phyloP scores from a whole-genome alignment of 169 alveolate species.

The Cryptosporidium ubiquitum region DNA sequence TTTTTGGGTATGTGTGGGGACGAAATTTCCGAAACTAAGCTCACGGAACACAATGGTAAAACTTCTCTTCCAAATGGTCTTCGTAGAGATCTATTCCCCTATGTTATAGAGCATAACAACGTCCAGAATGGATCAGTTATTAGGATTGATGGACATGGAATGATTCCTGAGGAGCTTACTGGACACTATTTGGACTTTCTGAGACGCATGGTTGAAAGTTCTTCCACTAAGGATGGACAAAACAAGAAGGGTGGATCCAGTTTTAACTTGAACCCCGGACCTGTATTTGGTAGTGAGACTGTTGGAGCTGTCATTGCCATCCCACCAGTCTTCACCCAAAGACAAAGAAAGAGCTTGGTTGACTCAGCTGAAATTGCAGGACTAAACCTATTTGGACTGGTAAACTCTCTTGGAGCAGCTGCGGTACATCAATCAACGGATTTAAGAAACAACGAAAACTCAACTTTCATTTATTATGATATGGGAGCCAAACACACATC shows the following conservation, averaged over 20 bases:
- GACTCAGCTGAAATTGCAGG: conserved; percentile 82
- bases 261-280: conserved; percentile 43
- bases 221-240: background rate
- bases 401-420: conserved; percentile 81
- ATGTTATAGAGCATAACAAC: conserved; percentile 22
- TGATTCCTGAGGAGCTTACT: conserved; percentile 74
- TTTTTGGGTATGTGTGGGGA: conserved; percentile 76
- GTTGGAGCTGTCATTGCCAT: conserved; percentile 80
- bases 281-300: conserved; percentile 75
- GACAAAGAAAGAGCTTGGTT: conserved; percentile 72
- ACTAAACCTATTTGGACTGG: conserved; percentile 73
- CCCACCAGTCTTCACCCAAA: conserved; percentile 77
- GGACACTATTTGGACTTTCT: conserved; percentile 79
- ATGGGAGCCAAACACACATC: conserved; percentile 70
- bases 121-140: conserved; percentile 16
- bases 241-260: background rate
- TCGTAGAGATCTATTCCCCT: conserved; percentile 59
- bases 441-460: conserved; percentile 42
- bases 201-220: conserved; percentile 77
- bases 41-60: conserved; percentile 75
- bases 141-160: conserved; percentile 45
- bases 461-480: conserved; percentile 61
- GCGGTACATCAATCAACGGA: conserved; percentile 79
- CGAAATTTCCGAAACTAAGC: background rate
- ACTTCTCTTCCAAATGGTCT: conserved; percentile 22